These are phyloP conservation scores for Solanum acaule DNA, from an alignment of 257 asterid species.

Conservation along the genomic window DNA sequence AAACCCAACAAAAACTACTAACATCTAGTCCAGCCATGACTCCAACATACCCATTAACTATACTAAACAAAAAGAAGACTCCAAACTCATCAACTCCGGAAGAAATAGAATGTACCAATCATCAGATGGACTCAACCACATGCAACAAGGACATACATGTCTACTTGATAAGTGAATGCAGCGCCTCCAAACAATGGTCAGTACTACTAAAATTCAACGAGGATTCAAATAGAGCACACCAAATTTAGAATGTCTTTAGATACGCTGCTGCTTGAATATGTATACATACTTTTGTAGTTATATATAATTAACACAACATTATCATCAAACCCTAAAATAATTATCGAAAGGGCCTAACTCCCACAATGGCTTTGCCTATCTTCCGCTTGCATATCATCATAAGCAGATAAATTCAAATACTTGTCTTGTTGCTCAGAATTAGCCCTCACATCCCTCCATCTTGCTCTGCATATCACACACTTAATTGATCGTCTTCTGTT, in stretches of 20 bases:
- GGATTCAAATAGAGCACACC: too few species aligned
- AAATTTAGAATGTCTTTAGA: neutral
- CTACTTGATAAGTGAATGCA: too few species aligned
- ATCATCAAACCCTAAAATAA: neutral
- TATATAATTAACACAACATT: neutral
- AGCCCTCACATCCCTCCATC: conserved; percentile 54
- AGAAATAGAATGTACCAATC: neutral
- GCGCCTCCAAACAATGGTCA: too few species aligned
- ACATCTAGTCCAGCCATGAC: too few species aligned
- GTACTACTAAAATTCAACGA: too few species aligned
- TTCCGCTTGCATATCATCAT: conserved; percentile 5
- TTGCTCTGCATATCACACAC: conserved; percentile 91
- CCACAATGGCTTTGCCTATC: neutral
- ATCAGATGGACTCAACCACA: too few species aligned
- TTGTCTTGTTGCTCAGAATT: conserved; percentile 35
- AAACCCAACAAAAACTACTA: too few species aligned
- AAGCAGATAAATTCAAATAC: conserved; percentile 82
- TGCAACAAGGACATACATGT: too few species aligned
- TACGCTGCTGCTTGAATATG: neutral
- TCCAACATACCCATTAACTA: too few species aligned
- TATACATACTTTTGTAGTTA: neutral
- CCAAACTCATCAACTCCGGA: too few species aligned
- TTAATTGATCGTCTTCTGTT: conserved; percentile 61
- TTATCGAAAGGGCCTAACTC: neutral
- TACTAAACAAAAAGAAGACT: too few species aligned